Evolutionary conservation across 2,329 filamentous ascomycete species (phyloP), one percentile per base, ranked within the genome.

Genomic region (Coniochaeta sp.): DNA sequence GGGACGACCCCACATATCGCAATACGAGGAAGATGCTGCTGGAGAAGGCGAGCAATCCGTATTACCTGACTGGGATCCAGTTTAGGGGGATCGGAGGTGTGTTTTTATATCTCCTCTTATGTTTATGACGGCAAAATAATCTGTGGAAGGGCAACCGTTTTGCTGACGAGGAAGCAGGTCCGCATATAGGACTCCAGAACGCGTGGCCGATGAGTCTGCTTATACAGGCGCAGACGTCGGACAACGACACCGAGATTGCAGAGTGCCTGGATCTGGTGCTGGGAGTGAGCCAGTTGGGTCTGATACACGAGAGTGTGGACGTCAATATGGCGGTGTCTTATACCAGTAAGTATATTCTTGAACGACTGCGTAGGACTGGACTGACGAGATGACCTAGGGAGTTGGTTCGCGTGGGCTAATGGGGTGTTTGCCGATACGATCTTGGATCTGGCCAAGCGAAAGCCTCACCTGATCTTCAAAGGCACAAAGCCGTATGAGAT

Each of bases 191-290:
- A 0, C 77, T 96, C n/a, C 79, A 84, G 67, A 90, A 96, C 65
- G 95, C 93, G 8, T 99, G 95, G 95, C 95, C 95, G 0, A 98
- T 99, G 92, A 95, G 90, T 71, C 77, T 97, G 63, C 80, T 99
- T 9, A 84, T 97, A 22, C 93, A 97, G 74, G 91, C 91, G 2
- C 91, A 95, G 82, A 99, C 95, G 0, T 89, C 87, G 6, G 83
- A 93, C 57, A 81, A 93, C 60, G 93, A 96, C 62, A 79, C 81
- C 0, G 95, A 99, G 76, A 98, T 99, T 64, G 78, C 75, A 62
- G 80, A 84, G 56, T 90, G 89, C 63, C 74, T 99, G 28, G 78
- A 85, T 8, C 73, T 88, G 34, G 95, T 99, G 42, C 85, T 95
- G 62, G 81, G 85, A 62, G 89, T 89, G 1, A 89, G 89, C 62